These are phyloP conservation scores for Arxiozyma slooffiae DNA, from an alignment of 1,139 yeast species.

Conservation along the genomic window DNA sequence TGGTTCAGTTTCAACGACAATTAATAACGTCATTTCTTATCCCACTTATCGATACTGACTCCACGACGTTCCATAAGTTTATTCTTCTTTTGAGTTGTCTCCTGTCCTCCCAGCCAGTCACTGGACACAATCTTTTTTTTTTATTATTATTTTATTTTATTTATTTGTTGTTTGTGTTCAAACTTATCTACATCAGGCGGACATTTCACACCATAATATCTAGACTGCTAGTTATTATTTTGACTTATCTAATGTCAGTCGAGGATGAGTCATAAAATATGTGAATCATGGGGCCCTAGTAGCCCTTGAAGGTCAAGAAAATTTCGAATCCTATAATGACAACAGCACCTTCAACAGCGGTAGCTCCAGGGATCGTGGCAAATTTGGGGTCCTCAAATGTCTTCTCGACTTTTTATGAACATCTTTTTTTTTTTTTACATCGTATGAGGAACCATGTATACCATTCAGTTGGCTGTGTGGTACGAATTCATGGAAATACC, in stretches of 20 bases:
- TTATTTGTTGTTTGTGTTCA: too few species aligned
- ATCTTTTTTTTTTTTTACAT: slow-evolving; percentile 14
- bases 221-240: neutral
- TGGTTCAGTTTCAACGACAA: too few species aligned
- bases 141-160: too few species aligned
- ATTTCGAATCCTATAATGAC: neutral
- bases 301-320: slow-evolving; percentile 6
- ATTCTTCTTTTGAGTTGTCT: too few species aligned
- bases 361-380: too few species aligned
- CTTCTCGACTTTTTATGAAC: slow-evolving; percentile 18
- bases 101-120: too few species aligned
- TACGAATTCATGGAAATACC: slow-evolving; percentile 11
- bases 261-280: slow-evolving; percentile 1
- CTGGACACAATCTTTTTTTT: too few species aligned
- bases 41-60: too few species aligned
- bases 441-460: slow-evolving; percentile 12
- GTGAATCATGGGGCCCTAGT: slow-evolving; percentile 7
- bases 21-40: too few species aligned
- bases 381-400: slow-evolving; percentile 12
- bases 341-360: too few species aligned
- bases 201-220: neutral
- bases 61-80: too few species aligned
- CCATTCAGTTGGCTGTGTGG: slow-evolving; percentile 19
- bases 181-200: neutral
- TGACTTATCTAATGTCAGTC: neutral